These are phyloP conservation scores for Massariosphaeria phaeospora DNA, from an alignment of 495 filamentous ascomycete genomes.

Conservation along the genomic window DNA sequence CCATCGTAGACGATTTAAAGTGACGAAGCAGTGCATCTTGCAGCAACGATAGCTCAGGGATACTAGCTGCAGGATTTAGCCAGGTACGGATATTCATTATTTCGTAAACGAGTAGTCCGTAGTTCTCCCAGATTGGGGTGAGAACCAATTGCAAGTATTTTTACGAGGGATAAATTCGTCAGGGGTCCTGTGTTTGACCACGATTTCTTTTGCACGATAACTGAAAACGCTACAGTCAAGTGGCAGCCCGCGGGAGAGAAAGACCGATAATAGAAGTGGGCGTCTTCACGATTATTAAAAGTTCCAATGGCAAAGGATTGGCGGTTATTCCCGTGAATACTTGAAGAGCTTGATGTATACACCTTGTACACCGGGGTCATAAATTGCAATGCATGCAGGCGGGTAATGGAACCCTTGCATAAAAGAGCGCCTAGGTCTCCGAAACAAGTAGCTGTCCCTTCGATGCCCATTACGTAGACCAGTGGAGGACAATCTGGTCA, in stretches of 20 bases:
- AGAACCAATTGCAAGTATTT: not conserved
- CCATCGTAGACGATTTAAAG: constrained; percentile 4
- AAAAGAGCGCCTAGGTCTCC: too few relatives aligned
- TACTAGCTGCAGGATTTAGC: constrained; percentile 17
- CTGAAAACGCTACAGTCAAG: not conserved
- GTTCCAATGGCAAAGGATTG: not conserved
- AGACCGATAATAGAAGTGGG: not conserved
- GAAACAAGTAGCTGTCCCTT: too few relatives aligned
- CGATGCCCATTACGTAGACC: too few relatives aligned
- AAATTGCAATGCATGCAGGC: not conserved
- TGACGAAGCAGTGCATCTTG: constrained; percentile 5
- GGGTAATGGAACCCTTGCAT: too few relatives aligned
- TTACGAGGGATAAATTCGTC: too few relatives aligned
- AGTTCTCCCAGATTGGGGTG: not conserved
- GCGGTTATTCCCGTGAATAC: too few relatives aligned
- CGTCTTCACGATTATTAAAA: not conserved
- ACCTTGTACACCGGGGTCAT: not conserved
- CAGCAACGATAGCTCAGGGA: not conserved
- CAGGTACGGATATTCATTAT: constrained; percentile 21
- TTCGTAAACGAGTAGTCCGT: not conserved
- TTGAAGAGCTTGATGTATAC: too few relatives aligned
- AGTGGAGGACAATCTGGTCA: too few relatives aligned
- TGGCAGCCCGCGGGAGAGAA: not conserved
- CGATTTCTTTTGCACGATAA: not conserved
- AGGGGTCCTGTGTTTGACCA: not conserved